Conservation (phyloP, 352 stramenopile species). For the Discostella stelligera region DNA sequence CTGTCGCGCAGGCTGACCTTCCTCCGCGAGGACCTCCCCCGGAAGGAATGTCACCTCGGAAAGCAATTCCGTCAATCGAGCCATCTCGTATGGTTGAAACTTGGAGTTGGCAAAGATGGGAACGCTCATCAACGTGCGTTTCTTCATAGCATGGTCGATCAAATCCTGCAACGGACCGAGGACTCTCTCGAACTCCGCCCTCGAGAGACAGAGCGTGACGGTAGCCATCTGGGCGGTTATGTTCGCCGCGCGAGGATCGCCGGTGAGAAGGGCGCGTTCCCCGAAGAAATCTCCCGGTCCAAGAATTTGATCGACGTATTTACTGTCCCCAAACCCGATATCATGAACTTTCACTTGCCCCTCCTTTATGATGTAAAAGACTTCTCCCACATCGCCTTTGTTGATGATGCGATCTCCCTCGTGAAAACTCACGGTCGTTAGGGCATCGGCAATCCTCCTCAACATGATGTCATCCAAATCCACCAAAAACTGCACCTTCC, state of each 20-base stretch:
- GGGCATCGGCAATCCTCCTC: constrained; percentile 90
- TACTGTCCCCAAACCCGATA: constrained; percentile 77
- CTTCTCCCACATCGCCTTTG: constrained; percentile 93
- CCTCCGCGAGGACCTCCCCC: constrained; percentile 73
- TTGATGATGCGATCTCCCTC: constrained; percentile 94
- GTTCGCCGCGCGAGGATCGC: constrained; percentile 86
- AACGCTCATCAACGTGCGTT: constrained; percentile 77
- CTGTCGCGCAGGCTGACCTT: constrained; percentile 63
- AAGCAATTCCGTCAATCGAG: constrained; percentile 69
- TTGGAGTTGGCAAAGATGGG: constrained; percentile 81
- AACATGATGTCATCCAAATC: constrained; percentile 83
- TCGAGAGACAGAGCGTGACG: constrained; percentile 74
- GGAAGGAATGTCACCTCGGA: constrained; percentile 62
- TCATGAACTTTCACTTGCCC: constrained; percentile 87
- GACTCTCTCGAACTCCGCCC: constrained; percentile 80
- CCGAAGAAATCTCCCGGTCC: constrained; percentile 93
- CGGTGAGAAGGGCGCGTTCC: constrained; percentile 91
- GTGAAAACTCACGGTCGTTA: constrained; percentile 92
- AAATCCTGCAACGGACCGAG: constrained; percentile 76
- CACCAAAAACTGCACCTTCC: constrained; percentile 91
- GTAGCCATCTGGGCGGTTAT: constrained; percentile 66
- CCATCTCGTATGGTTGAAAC: constrained; percentile 80
- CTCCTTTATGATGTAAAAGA: constrained; percentile 98
- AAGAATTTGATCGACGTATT: constrained; percentile 83
- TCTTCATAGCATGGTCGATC: constrained; percentile 80